phyloP scores from a whole-genome alignment of 108 stramenopile species.

The Skeletonema grethae region DNA sequence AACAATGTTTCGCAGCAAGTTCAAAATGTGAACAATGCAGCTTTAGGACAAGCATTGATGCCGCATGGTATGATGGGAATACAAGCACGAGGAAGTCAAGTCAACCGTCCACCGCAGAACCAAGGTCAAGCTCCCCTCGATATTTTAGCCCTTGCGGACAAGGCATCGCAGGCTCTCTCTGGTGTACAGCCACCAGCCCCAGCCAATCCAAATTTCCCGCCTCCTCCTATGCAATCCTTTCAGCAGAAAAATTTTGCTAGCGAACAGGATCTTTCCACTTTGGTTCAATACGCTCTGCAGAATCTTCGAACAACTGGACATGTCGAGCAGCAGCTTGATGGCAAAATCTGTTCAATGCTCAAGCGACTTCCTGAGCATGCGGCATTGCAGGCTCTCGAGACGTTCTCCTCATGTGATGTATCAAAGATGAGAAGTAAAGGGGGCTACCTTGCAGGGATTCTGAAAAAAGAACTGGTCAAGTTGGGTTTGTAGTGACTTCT shows the following conservation, averaged over 20 bases:
- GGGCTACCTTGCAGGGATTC: conserved; percentile 74
- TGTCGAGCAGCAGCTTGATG: conserved; percentile 63
- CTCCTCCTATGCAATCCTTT: conserved; percentile 20
- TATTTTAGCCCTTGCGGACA: conserved; percentile 77
- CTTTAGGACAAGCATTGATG: conserved; percentile 5
- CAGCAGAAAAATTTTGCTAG: conserved; percentile 41
- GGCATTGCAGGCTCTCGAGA: conserved; percentile 65
- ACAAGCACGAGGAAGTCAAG: conserved; percentile 3
- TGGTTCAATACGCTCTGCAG: conserved; percentile 70
- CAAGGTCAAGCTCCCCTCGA: conserved; percentile 47
- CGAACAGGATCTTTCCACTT: conserved; percentile 59
- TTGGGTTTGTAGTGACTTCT: conserved; percentile 37
- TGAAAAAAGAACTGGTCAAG: conserved; percentile 73
- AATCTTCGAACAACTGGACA: conserved; percentile 77
- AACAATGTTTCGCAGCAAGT: not conserved
- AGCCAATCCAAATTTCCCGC: conserved; percentile 26
- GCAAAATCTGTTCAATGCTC: conserved; percentile 71
- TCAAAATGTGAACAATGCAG: not conserved
- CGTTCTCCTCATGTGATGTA: conserved; percentile 69
- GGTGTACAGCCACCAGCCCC: conserved; percentile 13
- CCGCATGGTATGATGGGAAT: conserved; percentile 1
- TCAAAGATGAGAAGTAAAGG: conserved; percentile 71
- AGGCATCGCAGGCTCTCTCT: conserved; percentile 73
- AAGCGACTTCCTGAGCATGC: conserved; percentile 69
- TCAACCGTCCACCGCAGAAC: not conserved